A percentile compares a stretch with the other conserved stretches of the same genome.
Conservation (phyloP, 331 rosid genomes). For the Phaseolus coccineus region DNA sequence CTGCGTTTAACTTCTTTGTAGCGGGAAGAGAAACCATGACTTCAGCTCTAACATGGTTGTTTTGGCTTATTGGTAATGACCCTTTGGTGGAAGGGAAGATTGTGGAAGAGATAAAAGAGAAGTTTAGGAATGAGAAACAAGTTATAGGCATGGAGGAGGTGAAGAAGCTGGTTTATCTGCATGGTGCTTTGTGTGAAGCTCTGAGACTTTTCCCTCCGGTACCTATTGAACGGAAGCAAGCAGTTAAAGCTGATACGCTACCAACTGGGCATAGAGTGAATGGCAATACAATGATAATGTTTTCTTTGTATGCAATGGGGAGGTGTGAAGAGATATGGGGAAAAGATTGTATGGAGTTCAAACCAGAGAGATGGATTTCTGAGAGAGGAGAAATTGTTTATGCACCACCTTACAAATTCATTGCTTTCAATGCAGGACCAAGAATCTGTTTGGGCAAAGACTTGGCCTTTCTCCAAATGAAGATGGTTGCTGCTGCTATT, state of each 20-base stretch:
- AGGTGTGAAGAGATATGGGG: constrained; percentile 50
- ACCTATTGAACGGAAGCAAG: constrained; percentile 46
- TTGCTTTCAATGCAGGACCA: constrained; percentile 53
- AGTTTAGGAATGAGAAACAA: not conserved
- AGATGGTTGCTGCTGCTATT: constrained; percentile 50
- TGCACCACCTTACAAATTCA: constrained; percentile 54
- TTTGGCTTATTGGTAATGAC: constrained; percentile 48
- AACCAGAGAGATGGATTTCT: constrained; percentile 68
- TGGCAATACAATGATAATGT: constrained; percentile 38
- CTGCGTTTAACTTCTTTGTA: constrained; percentile 44
- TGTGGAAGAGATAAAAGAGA: constrained; percentile 49
- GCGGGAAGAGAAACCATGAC: constrained; percentile 50
- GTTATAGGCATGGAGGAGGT: constrained; percentile 27
- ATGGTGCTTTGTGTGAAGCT: constrained; percentile 54
- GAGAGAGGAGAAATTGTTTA: constrained; percentile 36
- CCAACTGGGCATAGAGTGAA: constrained; percentile 54
- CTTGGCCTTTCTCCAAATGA: constrained; percentile 49
- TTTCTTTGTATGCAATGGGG: constrained; percentile 55
- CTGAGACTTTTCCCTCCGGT: constrained; percentile 57
- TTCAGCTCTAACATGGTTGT: constrained; percentile 54
- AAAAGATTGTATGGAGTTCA: constrained; percentile 51
- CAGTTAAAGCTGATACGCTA: constrained; percentile 42
- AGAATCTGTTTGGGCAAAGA: constrained; percentile 63
- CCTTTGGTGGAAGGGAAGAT: constrained; percentile 52
- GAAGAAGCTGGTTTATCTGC: constrained; percentile 51